Evolutionary conservation across 2,329 filamentous ascomycete genomes (phyloP), one percentile per base, ranked within the genome.

Genomic region (Aspergillus quadrilineatus): DNA sequence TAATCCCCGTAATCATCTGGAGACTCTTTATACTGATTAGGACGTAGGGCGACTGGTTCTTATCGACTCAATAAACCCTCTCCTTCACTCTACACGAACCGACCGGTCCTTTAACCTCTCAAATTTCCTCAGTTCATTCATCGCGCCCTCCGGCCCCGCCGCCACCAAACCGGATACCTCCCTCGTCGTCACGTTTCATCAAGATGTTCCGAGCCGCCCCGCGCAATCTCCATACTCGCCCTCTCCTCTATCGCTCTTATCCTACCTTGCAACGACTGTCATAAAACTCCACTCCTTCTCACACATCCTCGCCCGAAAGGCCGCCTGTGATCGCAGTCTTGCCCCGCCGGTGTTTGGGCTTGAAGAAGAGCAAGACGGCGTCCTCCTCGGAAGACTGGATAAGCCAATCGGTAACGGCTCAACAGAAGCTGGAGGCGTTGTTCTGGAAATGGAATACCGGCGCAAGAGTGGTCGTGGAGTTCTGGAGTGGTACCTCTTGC

Each of bases 191-290:
- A 84, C 89, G 57, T 96, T 95, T 73, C 94, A 97, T 77, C 79
- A 82, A 51, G 93, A 97, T 73, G 82, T 93, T 4, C 88, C 90
- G 1, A 73, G 85, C 53, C 73, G 69, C 4, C 62, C 71, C n/a
- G 62, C 70, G 10, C 62, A 67, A 32, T 63, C 67, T 47, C 56
- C 69, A 36, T 82, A 73, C 73, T 77, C 83, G 15, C 90, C 92
- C 0, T 77, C 85, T 29, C 85, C 91, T 0, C 79, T 95, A 10
- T 86, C 86, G 1, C 77, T 92, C 0, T 80, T 97, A 22, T 84
- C 82, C 45, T 95, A 95, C 73, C 85, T 97, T 56, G 90, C 92
- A n/a, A 99, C 94, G 3, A 88, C 91, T 3, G 83, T 97, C 52
- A 81, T 97, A 57, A 86, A 84, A 4, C 80, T 89, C 0, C 85